These are phyloP conservation scores for Epichloe aotearoae DNA, from an alignment of 2,329 filamentous ascomycete genomes.

Conservation along the genomic window DNA sequence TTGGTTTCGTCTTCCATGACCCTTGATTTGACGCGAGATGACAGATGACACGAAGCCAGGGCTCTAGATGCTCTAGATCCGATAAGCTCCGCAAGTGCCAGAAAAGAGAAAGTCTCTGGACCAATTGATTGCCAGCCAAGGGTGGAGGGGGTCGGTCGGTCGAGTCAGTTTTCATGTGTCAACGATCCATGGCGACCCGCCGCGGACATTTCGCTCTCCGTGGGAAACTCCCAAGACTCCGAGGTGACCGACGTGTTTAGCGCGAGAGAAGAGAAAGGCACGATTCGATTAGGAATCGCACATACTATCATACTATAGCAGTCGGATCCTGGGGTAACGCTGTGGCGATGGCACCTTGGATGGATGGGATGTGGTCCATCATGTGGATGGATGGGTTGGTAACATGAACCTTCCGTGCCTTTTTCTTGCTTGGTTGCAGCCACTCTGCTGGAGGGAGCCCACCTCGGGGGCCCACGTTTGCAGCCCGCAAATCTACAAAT, in stretches of 20 bases:
- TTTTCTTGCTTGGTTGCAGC: too few relatives aligned
- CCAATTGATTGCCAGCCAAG: background rate
- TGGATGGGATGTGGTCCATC: too few relatives aligned
- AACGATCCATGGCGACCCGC: slow-evolving; percentile 5
- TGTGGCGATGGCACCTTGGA: too few relatives aligned
- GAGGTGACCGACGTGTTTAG: background rate
- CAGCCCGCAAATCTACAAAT: background rate
- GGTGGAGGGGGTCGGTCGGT: background rate
- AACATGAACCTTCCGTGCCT: background rate
- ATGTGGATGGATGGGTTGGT: background rate
- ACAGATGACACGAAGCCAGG: background rate
- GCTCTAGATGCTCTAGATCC: background rate
- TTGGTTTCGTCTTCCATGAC: background rate
- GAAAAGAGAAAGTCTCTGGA: background rate
- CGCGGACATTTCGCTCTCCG: slow-evolving; percentile 1
- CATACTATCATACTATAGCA: too few relatives aligned
- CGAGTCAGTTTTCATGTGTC: slow-evolving; percentile 12
- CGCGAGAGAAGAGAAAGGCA: background rate
- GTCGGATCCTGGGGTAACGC: background rate
- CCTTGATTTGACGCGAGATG: background rate
- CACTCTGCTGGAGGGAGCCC: background rate
- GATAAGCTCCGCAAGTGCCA: slow-evolving; percentile 2
- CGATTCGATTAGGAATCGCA: background rate
- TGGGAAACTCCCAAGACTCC: background rate
- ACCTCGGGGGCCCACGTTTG: background rate